Evolutionary conservation across 768 basidiomycete species (phyloP), one percentile per base, ranked within the genome.

Genomic region (Rhodotorula babjevae): DNA sequence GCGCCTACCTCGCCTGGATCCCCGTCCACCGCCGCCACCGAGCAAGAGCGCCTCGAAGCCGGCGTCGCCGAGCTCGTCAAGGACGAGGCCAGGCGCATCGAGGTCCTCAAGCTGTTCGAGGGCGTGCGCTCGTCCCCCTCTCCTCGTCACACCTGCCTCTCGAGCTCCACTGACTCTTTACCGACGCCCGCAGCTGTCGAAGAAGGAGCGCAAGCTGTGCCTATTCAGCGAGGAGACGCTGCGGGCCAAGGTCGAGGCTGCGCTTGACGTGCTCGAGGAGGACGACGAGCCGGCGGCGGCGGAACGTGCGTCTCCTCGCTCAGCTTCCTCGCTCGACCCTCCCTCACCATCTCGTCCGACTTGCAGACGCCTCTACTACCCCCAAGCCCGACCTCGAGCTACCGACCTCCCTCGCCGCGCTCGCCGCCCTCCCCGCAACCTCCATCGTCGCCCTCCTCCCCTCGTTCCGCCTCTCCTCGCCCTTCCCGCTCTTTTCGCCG

Each of bases 201-300:
- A 93, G 81, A 87, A 90, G 71, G 93, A 95, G 75, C 87, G 92
- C 23, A 92, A 91, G 0, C 85, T 94, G 87, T 93, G 92, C 81
- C 83, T 94, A 53, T 95, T 95, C 84, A 94, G 92, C 74, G 84
- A 84, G 21, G 91, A 93, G 76, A 85, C 91, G 42, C 84, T 94
- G 36, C 85, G 87, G 63, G 84, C 83, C 31, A 94, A 94, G 82
- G 83, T 94, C 29, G 85, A 85, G 2, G 92, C 93, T 75, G 93
- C 93, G 25, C 90, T 89, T 82, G 83, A 85, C 77, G 89, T 95
- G 31, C 80, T 95, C 40, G 89, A 88, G 40, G 87, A 81, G 21
- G 86, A 86, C 25, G 84, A 83, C 50, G 60, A 61, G 42, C 18
- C 27, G 2, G 60, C 29, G 33, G 44, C 29, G 33, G 36, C 78